These are phyloP conservation scores for Boletus edulis DNA, from an alignment of 768 basidiomycete genomes.

Conservation along the genomic window DNA sequence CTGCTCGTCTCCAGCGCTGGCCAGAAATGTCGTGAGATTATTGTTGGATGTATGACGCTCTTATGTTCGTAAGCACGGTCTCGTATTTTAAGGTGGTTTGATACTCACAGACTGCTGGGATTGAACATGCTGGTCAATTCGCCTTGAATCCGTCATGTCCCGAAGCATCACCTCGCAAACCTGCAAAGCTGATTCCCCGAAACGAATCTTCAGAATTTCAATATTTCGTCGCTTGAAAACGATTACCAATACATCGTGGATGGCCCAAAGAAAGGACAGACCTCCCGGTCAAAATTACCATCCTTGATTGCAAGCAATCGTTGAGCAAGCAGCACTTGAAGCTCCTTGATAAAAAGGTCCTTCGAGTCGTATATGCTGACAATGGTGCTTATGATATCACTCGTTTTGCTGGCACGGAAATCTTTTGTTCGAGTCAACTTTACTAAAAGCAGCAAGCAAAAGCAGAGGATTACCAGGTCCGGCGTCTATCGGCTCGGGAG, in stretches of 20 bases:
- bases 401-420: constrained; percentile 87
- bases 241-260: constrained; percentile 1
- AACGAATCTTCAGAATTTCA: constrained; percentile 92
- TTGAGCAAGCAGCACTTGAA: constrained; percentile 89
- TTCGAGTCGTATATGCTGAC: constrained; percentile 98
- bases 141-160: constrained; percentile 93
- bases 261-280: constrained; percentile 17
- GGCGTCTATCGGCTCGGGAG: constrained; percentile 94
- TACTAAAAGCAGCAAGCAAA: background rate
- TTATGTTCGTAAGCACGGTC: constrained; percentile 27
- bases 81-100: background rate
- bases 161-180: constrained; percentile 98
- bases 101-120: constrained; percentile 59
- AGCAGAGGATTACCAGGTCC: constrained; percentile 66
- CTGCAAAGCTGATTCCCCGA: constrained; percentile 90
- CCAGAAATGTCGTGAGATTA: constrained; percentile 96
- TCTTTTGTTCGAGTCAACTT: constrained; percentile 44
- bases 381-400: constrained; percentile 93
- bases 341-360: constrained; percentile 93
- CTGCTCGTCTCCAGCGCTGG: constrained; percentile 74
- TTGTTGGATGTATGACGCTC: constrained; percentile 80
- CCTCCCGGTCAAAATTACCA: constrained; percentile 73
- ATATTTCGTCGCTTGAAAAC: constrained; percentile 75
- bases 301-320: constrained; percentile 77
- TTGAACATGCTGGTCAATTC: constrained; percentile 87